Conservation (phyloP, 2,329 filamentous ascomycete species). For the Pseudovirgaria hyperparasitica region DNA sequence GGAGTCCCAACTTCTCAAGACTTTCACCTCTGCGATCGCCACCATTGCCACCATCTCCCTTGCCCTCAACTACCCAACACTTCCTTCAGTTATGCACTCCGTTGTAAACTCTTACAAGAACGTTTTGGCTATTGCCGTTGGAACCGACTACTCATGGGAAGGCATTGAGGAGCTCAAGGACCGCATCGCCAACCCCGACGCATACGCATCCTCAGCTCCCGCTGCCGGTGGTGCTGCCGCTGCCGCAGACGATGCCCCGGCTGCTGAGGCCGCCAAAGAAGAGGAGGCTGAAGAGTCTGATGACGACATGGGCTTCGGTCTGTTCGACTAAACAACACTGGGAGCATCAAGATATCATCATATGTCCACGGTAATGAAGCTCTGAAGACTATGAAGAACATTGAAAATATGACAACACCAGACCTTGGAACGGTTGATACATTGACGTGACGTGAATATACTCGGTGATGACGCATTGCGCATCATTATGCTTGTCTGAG, state of each 20-base stretch:
- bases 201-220: constrained; percentile 77
- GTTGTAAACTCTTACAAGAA: constrained; percentile 99
- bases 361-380: constrained; percentile 19
- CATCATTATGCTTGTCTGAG: constrained; percentile 12
- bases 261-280: constrained; percentile 19
- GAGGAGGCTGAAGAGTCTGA: constrained; percentile 48
- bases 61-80: constrained; percentile 86
- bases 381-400: constrained; percentile 20
- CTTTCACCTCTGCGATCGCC: constrained; percentile 67
- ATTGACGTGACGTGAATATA: constrained; percentile 9
- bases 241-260: constrained; percentile 37
- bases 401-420: constrained; percentile 17
- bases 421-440: constrained; percentile 1
- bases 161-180: constrained; percentile 98
- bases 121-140: constrained; percentile 72
- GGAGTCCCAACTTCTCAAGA: constrained; percentile 83
- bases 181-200: constrained; percentile 97
- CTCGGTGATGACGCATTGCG: no score
- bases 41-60: constrained; percentile 87
- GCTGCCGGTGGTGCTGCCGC: constrained; percentile 45
- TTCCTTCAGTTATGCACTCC: constrained; percentile 93
- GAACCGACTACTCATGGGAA: constrained; percentile 87
- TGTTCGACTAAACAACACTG: constrained; percentile 35
- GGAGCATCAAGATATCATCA: constrained; percentile 9
- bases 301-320: constrained; percentile 41